Conservation (phyloP, 495 filamentous ascomycete species). For the Podospora bellae-mahoneyi region DNA sequence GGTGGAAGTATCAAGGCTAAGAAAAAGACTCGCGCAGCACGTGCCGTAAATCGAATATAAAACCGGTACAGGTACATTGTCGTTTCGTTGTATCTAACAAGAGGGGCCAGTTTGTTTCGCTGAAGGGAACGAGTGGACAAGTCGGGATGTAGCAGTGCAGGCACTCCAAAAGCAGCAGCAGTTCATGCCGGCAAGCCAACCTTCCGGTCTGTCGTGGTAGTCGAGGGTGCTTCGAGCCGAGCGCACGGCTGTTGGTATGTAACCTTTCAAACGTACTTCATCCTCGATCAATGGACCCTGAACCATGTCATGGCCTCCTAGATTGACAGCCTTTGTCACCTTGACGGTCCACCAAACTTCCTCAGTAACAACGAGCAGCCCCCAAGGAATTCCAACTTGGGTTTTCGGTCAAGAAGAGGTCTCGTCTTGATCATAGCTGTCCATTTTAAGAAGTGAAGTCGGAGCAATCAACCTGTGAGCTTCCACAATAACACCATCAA, state of each 20-base stretch:
- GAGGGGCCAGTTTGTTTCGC: neutral
- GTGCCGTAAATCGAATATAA: neutral
- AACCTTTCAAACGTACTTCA: neutral
- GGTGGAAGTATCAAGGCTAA: neutral
- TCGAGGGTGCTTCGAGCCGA: neutral
- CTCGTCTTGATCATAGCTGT: neutral
- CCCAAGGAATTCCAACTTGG: neutral
- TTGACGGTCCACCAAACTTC: neutral
- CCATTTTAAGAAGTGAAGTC: neutral
- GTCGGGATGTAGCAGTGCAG: neutral
- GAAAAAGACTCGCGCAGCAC: neutral
- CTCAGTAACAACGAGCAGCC: neutral
- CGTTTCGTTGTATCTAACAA: neutral
- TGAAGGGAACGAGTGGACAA: neutral
- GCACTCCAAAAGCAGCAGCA: neutral
- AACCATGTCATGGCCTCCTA: neutral
- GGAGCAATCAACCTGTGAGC: constrained; percentile 35
- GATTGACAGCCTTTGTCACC: neutral
- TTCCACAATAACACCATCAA: constrained; percentile 71
- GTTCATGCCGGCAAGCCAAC: constrained; percentile 12
- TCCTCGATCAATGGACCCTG: neutral
- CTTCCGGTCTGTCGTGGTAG: constrained; percentile 13
- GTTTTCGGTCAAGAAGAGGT: neutral
- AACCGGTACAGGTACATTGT: neutral
- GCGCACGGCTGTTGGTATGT: constrained; percentile 1